Percentiles rank a stretch among this genome's conserved stretches.
phyloP scores from a whole-genome alignment of 2,329 filamentous ascomycete genomes.

The Monosporascus cannonballus region DNA sequence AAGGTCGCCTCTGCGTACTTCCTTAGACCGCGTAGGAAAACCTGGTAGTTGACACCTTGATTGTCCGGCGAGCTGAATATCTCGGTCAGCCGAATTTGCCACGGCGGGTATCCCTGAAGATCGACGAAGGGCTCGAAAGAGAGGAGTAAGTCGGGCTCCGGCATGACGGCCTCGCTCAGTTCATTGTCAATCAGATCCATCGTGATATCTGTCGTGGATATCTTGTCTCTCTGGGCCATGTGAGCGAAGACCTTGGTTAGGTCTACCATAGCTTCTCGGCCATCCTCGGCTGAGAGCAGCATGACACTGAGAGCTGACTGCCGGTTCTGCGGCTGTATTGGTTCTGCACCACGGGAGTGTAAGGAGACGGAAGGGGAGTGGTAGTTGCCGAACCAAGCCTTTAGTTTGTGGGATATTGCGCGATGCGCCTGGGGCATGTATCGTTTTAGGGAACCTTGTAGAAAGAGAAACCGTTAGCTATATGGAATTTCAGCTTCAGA shows the following conservation, averaged over 20 bases:
- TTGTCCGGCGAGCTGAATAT: slow-evolving; percentile 79
- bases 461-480: slow-evolving; percentile 7
- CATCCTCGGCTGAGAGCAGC: slow-evolving; percentile 81
- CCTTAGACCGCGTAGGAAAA: slow-evolving; percentile 79
- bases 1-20: slow-evolving; percentile 85
- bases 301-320: slow-evolving; percentile 53
- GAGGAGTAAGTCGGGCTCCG: slow-evolving; percentile 84
- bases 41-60: slow-evolving; percentile 83
- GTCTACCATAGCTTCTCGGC: slow-evolving; percentile 89
- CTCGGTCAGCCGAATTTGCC: slow-evolving; percentile 92
- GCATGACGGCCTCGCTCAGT: slow-evolving; percentile 70
- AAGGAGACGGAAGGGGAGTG: slow-evolving; percentile 61
- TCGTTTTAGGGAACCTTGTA: slow-evolving; percentile 77
- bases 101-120: slow-evolving; percentile 88
- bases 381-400: slow-evolving; percentile 76
- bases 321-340: slow-evolving; percentile 24
- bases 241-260: slow-evolving; percentile 89
- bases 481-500: not conserved
- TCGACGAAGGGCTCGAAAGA: slow-evolving; percentile 80
- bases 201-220: slow-evolving; percentile 75
- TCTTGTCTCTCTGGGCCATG: slow-evolving; percentile 87
- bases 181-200: slow-evolving; percentile 85
- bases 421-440: slow-evolving; percentile 82
- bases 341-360: slow-evolving; percentile 37
- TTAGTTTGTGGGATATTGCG: slow-evolving; percentile 71